These are phyloP conservation scores for Panicum miliaceum DNA, from an alignment of 176 grass and related monocot genomes.

Conservation along the genomic window DNA sequence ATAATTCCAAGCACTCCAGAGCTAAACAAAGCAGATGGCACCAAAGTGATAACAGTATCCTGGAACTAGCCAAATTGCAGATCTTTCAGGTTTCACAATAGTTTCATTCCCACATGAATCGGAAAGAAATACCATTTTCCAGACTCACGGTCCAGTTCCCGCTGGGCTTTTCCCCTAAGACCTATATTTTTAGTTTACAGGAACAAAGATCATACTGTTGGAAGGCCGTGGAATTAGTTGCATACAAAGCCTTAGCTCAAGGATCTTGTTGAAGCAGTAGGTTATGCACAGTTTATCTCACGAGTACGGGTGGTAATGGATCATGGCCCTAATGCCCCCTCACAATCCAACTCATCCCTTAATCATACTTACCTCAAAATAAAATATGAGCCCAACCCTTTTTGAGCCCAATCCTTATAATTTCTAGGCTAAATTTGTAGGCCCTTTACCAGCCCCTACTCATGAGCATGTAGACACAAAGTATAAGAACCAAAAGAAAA, in stretches of 20 bases:
- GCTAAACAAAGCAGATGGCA: neutral
- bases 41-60: neutral
- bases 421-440: too few species aligned
- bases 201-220: slow-evolving; percentile 29
- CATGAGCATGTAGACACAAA: too few species aligned
- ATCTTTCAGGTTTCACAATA: neutral
- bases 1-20: neutral
- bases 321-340: too few species aligned
- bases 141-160: neutral
- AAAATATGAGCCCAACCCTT: too few species aligned
- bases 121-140: neutral
- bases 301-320: too few species aligned
- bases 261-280: slow-evolving; percentile 5
- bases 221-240: neutral
- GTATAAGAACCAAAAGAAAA: slow-evolving; percentile 16
- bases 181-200: slow-evolving; percentile 8
- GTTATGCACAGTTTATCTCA: neutral
- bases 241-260: slow-evolving; percentile 22
- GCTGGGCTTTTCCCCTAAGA: neutral
- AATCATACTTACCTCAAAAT: too few species aligned
- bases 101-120: neutral
- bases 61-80: neutral
- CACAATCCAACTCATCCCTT: too few species aligned
- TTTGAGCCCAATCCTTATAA: too few species aligned
- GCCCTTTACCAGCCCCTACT: too few species aligned